Base-by-base conservation (phyloP, 2,329 filamentous ascomycete genomes). In the Alternaria conjuncta region DNA sequence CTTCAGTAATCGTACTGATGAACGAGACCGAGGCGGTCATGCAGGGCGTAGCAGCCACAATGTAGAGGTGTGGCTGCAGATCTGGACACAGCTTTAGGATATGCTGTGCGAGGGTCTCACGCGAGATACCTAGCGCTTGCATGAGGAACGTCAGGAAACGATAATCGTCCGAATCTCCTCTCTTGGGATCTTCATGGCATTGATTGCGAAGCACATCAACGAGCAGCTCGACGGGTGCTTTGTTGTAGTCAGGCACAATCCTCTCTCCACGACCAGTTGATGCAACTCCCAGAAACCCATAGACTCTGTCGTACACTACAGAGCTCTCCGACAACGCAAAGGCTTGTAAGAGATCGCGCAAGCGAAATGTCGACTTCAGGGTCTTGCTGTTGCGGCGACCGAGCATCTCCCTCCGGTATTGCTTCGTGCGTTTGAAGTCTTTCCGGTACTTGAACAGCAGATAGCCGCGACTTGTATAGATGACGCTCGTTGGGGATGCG, bases 181-280 rank as follows among this genome's bases (percentile, higher is more conserved):
- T 56, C 21, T 23, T 44, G 4, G 10, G 6, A 0, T 55, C 45
- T 15, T 30, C 60, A 8, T 57, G 28, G 5, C 57, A 67, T 36
- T 69, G 64, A 23, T 69, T 67, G 5, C 55, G 60, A 47, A 69
- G 61, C 5, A 69, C 66, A 18, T 65, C 66, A 4, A 67, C 64
- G 12, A 69, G 62, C 2, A 69, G 57, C n/a, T 67, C 66, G 1
- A 60, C 61, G 0, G 55, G 56, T n/a, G 55, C 9, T 23, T 63
- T 67, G 21, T 54, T 59, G 26, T 69, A 69, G 25, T 69, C 64
- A 5, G 66, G 66, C 9, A 50, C 46, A n/a, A 69, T 69, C 32
- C 23, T 44, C 9, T 64, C 53, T 28, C 58, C 53, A 15, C 51
- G 58, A 6, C 57, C 57, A 32, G 45, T 57, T 11, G 61, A 60